These are phyloP conservation scores for Chlorella sp. DNA, from an alignment of 139 green algal genomes.

Conservation along the genomic window DNA sequence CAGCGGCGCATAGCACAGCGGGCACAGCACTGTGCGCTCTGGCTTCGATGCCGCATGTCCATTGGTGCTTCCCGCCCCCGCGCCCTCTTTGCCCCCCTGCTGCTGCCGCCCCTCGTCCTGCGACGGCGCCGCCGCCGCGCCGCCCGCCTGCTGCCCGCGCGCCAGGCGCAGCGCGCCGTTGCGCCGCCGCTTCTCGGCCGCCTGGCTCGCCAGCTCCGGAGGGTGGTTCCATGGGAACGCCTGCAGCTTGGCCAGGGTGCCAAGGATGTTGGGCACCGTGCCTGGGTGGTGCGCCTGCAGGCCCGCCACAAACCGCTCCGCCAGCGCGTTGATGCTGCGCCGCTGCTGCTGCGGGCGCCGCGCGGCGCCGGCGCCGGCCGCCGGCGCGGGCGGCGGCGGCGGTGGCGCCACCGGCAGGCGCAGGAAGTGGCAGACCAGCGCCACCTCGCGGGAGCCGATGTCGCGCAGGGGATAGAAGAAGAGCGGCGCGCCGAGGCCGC, in stretches of 20 bases:
- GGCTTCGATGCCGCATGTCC: not conserved
- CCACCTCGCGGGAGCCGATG: slow-evolving; percentile 21
- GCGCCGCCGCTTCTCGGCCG: not conserved
- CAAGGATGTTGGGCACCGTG: slow-evolving; percentile 33
- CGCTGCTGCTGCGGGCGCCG: not conserved
- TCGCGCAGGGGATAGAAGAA: slow-evolving; percentile 32
- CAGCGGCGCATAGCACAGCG: slow-evolving; percentile 25
- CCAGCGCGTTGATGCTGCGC: slow-evolving; percentile 34
- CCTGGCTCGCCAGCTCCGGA: not conserved
- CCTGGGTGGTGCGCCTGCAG: slow-evolving; percentile 32
- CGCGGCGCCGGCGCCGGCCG: not conserved
- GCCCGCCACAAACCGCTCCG: slow-evolving; percentile 13
- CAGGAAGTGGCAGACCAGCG: slow-evolving; percentile 4
- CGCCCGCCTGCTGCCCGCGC: not conserved
- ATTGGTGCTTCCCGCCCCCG: not conserved
- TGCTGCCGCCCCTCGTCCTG: slow-evolving; percentile 8
- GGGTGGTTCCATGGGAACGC: slow-evolving; percentile 23
- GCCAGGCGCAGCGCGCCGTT: too few species aligned
- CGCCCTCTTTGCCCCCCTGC: not conserved
- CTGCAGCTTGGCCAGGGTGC: slow-evolving; percentile 27
- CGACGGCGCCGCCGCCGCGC: not conserved
- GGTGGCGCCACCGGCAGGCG: not conserved
- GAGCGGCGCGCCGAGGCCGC: slow-evolving; percentile 6
- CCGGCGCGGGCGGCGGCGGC: too few species aligned
- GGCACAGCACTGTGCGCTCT: slow-evolving; percentile 22